A percentile compares a stretch with the other conserved stretches of the same genome.
These are phyloP conservation scores for Parsonsia alboflavescens DNA, from an alignment of 257 asterid species.

Conservation along the genomic window DNA sequence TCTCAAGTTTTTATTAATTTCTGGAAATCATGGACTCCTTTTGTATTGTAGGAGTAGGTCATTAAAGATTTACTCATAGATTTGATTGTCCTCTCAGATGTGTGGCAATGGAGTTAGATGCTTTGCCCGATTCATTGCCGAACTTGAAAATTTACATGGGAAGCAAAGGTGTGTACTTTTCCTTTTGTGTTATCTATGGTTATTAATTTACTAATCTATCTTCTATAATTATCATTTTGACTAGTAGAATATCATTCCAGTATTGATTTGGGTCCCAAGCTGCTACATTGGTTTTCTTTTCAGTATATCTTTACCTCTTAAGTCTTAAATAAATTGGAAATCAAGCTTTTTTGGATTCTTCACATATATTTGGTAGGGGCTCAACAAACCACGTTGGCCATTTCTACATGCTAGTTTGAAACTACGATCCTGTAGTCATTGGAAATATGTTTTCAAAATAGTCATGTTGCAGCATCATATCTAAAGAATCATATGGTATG, in stretches of 20 bases:
- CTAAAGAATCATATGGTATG: not conserved
- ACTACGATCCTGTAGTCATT: not conserved
- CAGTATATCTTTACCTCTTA: too few relatives aligned
- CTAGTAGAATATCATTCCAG: too few relatives aligned
- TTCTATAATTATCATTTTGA: not conserved
- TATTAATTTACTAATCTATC: not conserved
- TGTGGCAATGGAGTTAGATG: conserved; percentile 98
- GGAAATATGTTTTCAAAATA: not conserved
- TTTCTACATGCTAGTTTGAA: not conserved
- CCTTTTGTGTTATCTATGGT: not conserved
- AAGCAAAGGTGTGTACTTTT: conserved; percentile 47
- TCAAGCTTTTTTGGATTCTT: not conserved
- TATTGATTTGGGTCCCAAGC: not conserved
- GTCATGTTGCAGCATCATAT: not conserved
- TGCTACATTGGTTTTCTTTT: not conserved
- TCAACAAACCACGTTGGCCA: not conserved
- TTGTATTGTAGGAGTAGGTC: not conserved
- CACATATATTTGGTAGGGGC: not conserved
- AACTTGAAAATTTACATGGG: conserved; percentile 69
- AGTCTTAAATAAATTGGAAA: too few relatives aligned
- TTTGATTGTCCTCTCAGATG: conserved; percentile 50
- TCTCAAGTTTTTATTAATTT: not conserved
- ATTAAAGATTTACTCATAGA: not conserved
- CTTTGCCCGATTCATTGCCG: conserved; percentile 76
- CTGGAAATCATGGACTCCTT: not conserved